These are phyloP conservation scores for Lithohypha guttulata DNA, from an alignment of 2,329 filamentous ascomycete genomes.

Conservation along the genomic window DNA sequence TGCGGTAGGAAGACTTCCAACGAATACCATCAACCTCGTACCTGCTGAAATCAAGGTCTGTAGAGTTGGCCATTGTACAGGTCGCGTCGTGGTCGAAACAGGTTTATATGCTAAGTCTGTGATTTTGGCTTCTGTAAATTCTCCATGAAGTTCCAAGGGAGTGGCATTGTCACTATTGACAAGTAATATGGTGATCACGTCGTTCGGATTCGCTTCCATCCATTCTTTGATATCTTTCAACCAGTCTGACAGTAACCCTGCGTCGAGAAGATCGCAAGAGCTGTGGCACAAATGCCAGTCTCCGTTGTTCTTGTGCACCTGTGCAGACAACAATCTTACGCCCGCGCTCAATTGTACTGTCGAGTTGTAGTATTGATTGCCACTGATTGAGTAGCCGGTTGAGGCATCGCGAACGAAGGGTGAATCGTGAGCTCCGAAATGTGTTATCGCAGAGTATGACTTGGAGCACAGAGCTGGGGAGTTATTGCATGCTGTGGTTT, in stretches of 20 bases:
- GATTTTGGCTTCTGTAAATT: conserved; percentile 50
- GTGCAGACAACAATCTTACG: conserved; percentile 58
- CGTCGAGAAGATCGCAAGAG: conserved; percentile 56
- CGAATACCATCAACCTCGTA: conserved; percentile 58
- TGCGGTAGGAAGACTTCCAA: conserved; percentile 40
- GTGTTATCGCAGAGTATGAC: conserved; percentile 64
- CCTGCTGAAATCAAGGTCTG: conserved; percentile 53
- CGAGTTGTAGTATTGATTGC: conserved; percentile 62
- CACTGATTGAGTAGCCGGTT: conserved; percentile 52
- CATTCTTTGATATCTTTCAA: conserved; percentile 53
- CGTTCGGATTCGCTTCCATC: conserved; percentile 59
- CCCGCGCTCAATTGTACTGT: conserved; percentile 60
- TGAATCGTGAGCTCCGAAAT: conserved; percentile 67
- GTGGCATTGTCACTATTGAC: conserved; percentile 57
- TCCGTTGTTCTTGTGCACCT: conserved; percentile 54
- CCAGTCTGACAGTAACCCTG: conserved; percentile 55
- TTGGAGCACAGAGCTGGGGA: conserved; percentile 61
- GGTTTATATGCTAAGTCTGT: conserved; percentile 51
- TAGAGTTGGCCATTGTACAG: conserved; percentile 58
- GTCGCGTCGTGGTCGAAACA: conserved; percentile 32
- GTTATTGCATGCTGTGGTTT: conserved; percentile 61
- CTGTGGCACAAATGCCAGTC: conserved; percentile 61
- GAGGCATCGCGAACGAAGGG: conserved; percentile 57
- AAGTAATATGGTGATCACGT: conserved; percentile 64
- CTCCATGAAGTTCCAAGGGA: conserved; percentile 43